These are phyloP conservation scores for Cryptococcus sp. DNA, from an alignment of 1,284 basidiomycete species.

Conservation along the genomic window DNA sequence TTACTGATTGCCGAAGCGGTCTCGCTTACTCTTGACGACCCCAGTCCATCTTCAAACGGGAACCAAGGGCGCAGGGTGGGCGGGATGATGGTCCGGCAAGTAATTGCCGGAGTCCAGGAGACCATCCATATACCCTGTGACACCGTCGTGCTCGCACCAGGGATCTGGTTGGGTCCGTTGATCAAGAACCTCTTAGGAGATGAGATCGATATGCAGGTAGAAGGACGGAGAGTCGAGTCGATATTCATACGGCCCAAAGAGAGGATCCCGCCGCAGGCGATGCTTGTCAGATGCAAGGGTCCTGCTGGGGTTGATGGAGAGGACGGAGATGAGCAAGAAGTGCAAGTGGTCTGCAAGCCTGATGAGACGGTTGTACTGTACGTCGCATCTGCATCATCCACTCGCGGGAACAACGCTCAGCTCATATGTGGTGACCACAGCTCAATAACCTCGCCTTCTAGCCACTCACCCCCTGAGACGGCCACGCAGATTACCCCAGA, in stretches of 20 bases:
- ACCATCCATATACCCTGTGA: slow-evolving; percentile 50
- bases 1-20: slow-evolving; percentile 20
- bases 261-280: slow-evolving; percentile 26
- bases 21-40: slow-evolving; percentile 1
- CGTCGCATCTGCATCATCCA: slow-evolving; percentile 3
- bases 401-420: no score
- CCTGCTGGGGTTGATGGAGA: slow-evolving; percentile 31
- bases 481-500: not conserved
- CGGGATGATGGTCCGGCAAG: slow-evolving; percentile 47
- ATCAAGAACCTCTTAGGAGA: slow-evolving; percentile 57
- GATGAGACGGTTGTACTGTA: slow-evolving; percentile 35
- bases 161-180: slow-evolving; percentile 74
- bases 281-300: slow-evolving; percentile 56
- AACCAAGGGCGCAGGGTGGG: not conserved
- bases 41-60: not conserved
- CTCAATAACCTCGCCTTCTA: no score
- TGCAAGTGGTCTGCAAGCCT: slow-evolving; percentile 50
- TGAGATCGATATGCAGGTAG: slow-evolving; percentile 28
- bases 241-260: slow-evolving; percentile 40
- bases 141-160: slow-evolving; percentile 68
- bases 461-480: no score
- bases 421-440: no score
- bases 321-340: slow-evolving; percentile 30
- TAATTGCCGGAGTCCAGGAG: slow-evolving; percentile 12
- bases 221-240: slow-evolving; percentile 52